Evolutionary conservation across 495 filamentous ascomycete species (phyloP).

Genomic region (Aspergillus coremiiformis): DNA sequence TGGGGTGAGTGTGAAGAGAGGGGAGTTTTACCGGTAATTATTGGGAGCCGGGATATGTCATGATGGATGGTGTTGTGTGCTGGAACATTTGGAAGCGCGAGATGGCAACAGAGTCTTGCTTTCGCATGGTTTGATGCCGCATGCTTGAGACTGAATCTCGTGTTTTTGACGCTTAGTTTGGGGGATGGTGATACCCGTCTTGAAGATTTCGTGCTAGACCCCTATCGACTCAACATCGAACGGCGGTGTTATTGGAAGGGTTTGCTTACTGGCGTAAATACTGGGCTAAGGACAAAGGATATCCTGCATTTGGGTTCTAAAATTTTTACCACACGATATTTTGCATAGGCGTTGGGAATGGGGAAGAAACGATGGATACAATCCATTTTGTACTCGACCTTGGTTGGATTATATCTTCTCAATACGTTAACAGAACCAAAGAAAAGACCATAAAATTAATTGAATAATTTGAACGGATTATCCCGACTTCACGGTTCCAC

Average conservation of each 20-base stretch:
- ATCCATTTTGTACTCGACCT: not conserved
- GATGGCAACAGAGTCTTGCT: not conserved
- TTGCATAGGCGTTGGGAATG: conserved; percentile 1
- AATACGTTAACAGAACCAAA: not conserved
- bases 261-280: conserved; percentile 15
- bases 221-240: not conserved
- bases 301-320: conserved; percentile 16
- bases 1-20: conserved; percentile 91
- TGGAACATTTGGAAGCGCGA: not conserved
- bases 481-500: not conserved
- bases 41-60: not conserved
- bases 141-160: not conserved
- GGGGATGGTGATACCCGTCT: not conserved
- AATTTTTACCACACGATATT: not conserved
- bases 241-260: not conserved
- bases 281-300: conserved; percentile 20
- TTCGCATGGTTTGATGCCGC: not conserved
- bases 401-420: not conserved
- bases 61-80: not conserved
- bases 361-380: not conserved
- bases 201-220: not conserved
- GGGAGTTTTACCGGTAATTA: conserved; percentile 90
- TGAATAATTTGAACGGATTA: not conserved
- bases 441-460: not conserved
- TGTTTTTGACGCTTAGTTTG: not conserved